These are phyloP conservation scores for Heracleum sosnowskyi DNA, from an alignment of 129 eudicot species.

Conservation along the genomic window DNA sequence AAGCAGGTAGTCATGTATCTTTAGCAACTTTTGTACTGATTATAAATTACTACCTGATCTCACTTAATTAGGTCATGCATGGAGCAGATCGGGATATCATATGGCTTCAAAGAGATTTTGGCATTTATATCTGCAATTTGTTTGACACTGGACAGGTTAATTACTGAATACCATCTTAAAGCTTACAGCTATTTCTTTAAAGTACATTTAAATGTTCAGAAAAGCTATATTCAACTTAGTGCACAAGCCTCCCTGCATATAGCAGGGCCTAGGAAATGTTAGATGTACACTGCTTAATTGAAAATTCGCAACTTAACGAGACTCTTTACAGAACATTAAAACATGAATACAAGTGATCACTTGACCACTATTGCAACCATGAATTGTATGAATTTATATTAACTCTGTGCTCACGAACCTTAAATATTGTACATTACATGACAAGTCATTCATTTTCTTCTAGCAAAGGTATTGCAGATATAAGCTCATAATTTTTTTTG, in stretches of 20 bases:
- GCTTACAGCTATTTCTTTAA: not conserved
- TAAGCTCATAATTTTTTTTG: not conserved
- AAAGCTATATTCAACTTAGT: not conserved
- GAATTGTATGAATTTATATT: not conserved
- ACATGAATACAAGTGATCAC: not conserved
- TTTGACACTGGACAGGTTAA: conserved; percentile 96
- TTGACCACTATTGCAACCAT: not conserved
- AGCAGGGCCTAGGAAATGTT: not conserved
- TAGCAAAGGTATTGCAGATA: not conserved
- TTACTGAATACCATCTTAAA: not conserved
- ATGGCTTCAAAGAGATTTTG: conserved; percentile 94
- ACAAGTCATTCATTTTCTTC: not conserved
- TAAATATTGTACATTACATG: not conserved
- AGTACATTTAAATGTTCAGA: not conserved
- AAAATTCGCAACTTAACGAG: not conserved
- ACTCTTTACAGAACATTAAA: not conserved
- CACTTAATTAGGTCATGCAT: conserved; percentile 67
- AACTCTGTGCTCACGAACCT: not conserved
- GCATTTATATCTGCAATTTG: conserved; percentile 84
- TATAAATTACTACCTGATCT: conserved; percentile 5
- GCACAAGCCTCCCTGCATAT: not conserved
- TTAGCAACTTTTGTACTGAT: not conserved
- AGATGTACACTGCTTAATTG: not conserved
- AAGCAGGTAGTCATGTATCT: not conserved
- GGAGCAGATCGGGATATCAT: conserved; percentile 93